These are phyloP conservation scores for Hypoxylon trugodes DNA, from an alignment of 495 filamentous ascomycete species.

Conservation along the genomic window DNA sequence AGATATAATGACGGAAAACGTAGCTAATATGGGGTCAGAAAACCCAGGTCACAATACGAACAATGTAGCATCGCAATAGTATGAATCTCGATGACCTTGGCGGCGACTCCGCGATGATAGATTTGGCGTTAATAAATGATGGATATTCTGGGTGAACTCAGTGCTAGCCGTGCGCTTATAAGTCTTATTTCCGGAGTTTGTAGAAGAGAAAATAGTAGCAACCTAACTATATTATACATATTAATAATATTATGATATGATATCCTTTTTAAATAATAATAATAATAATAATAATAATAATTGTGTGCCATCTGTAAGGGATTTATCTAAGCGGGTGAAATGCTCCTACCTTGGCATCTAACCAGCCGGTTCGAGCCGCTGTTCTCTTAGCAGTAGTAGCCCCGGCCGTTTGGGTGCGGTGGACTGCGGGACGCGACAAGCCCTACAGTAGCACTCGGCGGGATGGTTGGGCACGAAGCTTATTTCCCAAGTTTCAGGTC, in stretches of 20 bases:
- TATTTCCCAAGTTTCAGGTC: slow-evolving; percentile 23
- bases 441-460: slow-evolving; percentile 20
- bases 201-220: not conserved
- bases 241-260: slow-evolving; percentile 5
- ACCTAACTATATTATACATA: not conserved
- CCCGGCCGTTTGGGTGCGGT: slow-evolving; percentile 21
- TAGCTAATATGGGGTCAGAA: slow-evolving; percentile 3
- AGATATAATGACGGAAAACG: slow-evolving; percentile 4
- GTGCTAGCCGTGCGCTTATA: not conserved
- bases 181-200: slow-evolving; percentile 9
- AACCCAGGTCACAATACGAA: not conserved
- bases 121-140: not conserved
- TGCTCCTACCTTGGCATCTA: slow-evolving; percentile 21
- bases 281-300: no score
- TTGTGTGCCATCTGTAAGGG: no score
- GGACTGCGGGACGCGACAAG: slow-evolving; percentile 13
- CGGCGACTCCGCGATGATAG: not conserved
- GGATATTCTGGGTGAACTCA: not conserved
- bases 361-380: slow-evolving; percentile 12
- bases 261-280: slow-evolving; percentile 2
- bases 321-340: slow-evolving; percentile 6
- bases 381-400: slow-evolving; percentile 14
- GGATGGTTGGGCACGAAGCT: slow-evolving; percentile 28
- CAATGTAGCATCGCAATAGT: slow-evolving; percentile 10
- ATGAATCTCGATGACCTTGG: slow-evolving; percentile 24